A percentile compares a stretch with the other conserved stretches of the same genome.
phyloP scores from a whole-genome alignment of 148 eudicot genomes.

The Cornus controversa region DNA sequence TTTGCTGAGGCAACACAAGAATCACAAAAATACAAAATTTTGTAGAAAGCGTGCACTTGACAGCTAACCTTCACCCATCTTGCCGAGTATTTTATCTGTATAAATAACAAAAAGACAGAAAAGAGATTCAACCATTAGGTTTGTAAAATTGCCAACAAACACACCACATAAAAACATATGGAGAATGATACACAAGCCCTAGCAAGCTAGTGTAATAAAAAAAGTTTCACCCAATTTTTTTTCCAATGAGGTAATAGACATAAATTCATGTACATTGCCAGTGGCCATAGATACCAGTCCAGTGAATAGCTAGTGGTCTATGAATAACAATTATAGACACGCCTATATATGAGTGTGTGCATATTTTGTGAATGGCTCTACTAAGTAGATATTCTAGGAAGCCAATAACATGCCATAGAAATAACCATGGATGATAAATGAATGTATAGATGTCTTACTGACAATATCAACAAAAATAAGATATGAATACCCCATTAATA shows the following conservation, averaged over 20 bases:
- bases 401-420: neutral
- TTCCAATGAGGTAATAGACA: too few relatives aligned
- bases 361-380: neutral
- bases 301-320: too few relatives aligned
- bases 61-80: slow-evolving; percentile 98
- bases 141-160: neutral
- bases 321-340: too few relatives aligned
- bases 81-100: slow-evolving; percentile 77
- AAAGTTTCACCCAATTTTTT: neutral
- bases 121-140: slow-evolving; percentile 13
- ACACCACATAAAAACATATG: neutral
- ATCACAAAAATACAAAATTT: slow-evolving; percentile 57
- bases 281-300: too few relatives aligned
- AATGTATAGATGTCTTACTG: neutral
- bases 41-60: slow-evolving; percentile 51
- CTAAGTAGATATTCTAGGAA: neutral
- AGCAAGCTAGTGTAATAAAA: neutral
- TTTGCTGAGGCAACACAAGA: slow-evolving; percentile 56
- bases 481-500: neutral
- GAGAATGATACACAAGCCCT: neutral
- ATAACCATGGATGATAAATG: neutral
- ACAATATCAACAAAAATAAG: neutral
- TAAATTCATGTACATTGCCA: neutral
- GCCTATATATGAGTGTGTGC: neutral
- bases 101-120: slow-evolving; percentile 12